Conservation (phyloP, 148 eudicot genomes). For the Drosera capensis region DNA sequence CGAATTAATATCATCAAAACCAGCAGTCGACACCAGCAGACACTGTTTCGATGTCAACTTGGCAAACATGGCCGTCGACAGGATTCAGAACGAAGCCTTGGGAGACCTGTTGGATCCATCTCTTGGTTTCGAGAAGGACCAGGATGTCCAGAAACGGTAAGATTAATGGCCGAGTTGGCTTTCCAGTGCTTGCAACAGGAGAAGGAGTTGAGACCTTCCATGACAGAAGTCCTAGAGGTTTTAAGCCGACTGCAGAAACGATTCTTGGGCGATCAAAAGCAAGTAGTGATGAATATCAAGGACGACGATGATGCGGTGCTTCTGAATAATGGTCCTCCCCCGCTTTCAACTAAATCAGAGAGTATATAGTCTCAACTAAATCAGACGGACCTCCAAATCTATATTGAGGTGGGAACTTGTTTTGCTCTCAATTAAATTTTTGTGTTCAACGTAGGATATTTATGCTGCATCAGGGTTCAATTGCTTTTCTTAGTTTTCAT, state of each 20-base stretch:
- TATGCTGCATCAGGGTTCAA: no score
- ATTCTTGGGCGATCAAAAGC: neutral
- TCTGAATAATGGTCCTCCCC: neutral
- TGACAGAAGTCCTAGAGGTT: neutral
- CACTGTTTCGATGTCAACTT: neutral
- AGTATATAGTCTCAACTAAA: no score
- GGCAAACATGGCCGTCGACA: constrained; percentile 1
- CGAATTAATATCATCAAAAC: constrained; percentile 1
- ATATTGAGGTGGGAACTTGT: no score
- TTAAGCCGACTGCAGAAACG: neutral
- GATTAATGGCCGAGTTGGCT: neutral
- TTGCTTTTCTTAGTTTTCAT: no score
- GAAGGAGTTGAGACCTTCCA: constrained; percentile 1
- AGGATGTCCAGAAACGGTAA: neutral
- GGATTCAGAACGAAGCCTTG: neutral
- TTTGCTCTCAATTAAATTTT: no score
- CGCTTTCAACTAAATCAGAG: no score
- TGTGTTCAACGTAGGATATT: no score
- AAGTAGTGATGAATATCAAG: neutral
- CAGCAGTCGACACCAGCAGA: neutral
- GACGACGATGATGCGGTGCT: neutral
- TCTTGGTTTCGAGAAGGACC: neutral
- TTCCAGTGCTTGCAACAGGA: constrained; percentile 1
- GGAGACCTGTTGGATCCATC: neutral
- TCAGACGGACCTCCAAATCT: no score